Evolutionary conservation across 139 green algal species (phyloP).

Genomic region (Volvox reticuliferus): DNA sequence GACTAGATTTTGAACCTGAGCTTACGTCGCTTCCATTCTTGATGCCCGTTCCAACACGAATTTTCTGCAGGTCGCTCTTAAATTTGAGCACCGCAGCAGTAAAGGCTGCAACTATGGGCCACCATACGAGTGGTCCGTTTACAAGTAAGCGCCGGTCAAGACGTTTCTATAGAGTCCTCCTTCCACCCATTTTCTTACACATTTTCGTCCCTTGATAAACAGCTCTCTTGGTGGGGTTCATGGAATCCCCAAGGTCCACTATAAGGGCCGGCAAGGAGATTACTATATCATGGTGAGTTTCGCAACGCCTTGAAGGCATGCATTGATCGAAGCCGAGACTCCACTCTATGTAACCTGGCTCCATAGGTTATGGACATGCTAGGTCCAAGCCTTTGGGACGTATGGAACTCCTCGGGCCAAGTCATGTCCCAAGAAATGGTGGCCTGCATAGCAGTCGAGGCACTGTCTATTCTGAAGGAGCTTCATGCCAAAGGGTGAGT

Average conservation of each 20-base stretch:
- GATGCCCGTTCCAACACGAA: neutral
- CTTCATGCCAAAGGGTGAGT: conserved; percentile 93
- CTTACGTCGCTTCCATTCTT: neutral
- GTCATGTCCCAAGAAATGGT: conserved; percentile 99
- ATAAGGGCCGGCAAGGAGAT: conserved; percentile 96
- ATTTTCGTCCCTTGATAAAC: neutral
- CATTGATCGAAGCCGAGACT: neutral
- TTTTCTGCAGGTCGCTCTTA: conserved; percentile 89
- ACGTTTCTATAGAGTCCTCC: neutral
- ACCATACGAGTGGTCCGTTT: conserved; percentile 99
- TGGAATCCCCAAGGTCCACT: conserved; percentile 96
- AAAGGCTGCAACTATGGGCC: conserved; percentile 99
- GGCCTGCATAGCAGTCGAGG: conserved; percentile 97
- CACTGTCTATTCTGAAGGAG: conserved; percentile 97
- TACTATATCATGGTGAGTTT: conserved; percentile 98
- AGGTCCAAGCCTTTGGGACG: conserved; percentile 97
- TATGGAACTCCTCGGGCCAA: conserved; percentile 96
- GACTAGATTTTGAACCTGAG: neutral
- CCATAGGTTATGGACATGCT: conserved; percentile 98
- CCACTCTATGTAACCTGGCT: neutral
- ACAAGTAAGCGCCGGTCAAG: conserved; percentile 78
- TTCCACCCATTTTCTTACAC: neutral
- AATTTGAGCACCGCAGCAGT: conserved; percentile 97
- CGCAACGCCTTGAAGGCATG: neutral
- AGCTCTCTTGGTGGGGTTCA: conserved; percentile 84